Percentiles rank a stretch among this genome's conserved stretches.
These are phyloP conservation scores for Jackrogersella minutella DNA, from an alignment of 495 filamentous ascomycete genomes.

Conservation along the genomic window DNA sequence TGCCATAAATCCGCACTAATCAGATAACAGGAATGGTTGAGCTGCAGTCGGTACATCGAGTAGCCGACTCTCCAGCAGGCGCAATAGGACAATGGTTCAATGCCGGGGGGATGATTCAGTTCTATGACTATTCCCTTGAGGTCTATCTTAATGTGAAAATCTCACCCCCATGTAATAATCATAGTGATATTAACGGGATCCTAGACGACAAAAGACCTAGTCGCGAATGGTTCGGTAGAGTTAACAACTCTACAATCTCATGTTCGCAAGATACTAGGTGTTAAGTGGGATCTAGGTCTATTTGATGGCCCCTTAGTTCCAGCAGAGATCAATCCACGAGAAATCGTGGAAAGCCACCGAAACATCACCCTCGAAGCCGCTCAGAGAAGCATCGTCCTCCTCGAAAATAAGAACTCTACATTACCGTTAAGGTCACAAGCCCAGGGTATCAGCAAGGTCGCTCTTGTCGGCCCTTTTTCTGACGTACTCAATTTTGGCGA, in stretches of 20 bases:
- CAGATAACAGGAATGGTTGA: conserved; percentile 38
- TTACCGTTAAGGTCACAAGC: conserved; percentile 44
- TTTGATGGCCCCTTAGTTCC: conserved; percentile 48
- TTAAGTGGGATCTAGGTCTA: conserved; percentile 54
- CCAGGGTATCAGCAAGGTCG: conserved; percentile 47
- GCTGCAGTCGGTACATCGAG: conserved; percentile 40
- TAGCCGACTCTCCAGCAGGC: conserved; percentile 45
- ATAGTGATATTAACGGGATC: conserved; percentile 10
- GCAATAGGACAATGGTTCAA: conserved; percentile 52
- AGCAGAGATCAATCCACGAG: conserved; percentile 42
- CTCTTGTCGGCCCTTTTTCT: conserved; percentile 52
- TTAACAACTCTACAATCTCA: conserved; percentile 45
- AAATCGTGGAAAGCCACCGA: conserved; percentile 43
- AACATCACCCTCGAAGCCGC: conserved; percentile 49
- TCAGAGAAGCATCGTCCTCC: conserved; percentile 48
- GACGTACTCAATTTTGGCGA: conserved; percentile 56
- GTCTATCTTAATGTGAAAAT: conserved; percentile 41
- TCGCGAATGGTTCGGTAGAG: conserved; percentile 47
- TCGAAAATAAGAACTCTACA: conserved; percentile 51
- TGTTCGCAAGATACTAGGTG: conserved; percentile 46
- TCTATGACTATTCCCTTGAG: conserved; percentile 45
- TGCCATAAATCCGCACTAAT: not conserved
- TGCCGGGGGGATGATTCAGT: conserved; percentile 49
- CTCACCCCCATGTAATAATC: not conserved
- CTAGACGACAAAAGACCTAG: conserved; percentile 47